Evolutionary conservation across 2,329 filamentous ascomycete genomes (phyloP), one percentile per base, ranked within the genome.

Genomic region (Coniochaeta sp.): DNA sequence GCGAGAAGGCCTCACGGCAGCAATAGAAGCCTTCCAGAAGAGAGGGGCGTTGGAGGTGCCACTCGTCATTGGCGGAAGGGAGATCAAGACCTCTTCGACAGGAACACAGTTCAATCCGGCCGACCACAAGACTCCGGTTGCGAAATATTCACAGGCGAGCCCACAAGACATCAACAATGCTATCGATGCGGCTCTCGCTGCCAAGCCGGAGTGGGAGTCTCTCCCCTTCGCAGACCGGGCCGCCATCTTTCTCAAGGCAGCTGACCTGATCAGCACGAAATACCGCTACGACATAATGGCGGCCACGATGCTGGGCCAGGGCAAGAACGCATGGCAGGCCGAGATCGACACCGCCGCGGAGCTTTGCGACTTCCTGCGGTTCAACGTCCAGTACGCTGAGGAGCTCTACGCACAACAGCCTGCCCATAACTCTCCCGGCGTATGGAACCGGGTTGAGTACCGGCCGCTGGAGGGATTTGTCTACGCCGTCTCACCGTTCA

Each of bases 251-350:
- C 84, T 98, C 70, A 97, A 97, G 82, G 93, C 95, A 3, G 93
- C 93, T 36, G 93, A 98, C 72, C 81, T 99, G 64, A 86, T 99
- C 67, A 81, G 89, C 59, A 89, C 85, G 65, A 98, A 98, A 79
- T 98, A 99, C 77, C 86, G 95, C 71, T 97, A 96, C 76, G 91
- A 97, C 60, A 85, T 99, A 68, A 96, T 98, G 90, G 93, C 95
- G 8, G 86, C 91, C 52, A 97, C 95, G 16, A 96, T 98, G 86
- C 81, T 96, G 34, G 95, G 93, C 63, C 93, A 99, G 77, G 93
- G 95, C 69, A 98, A 98, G 85, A 98, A 97, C 74, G 91, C 91
- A 56, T 98, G 92, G 92, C 93, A 99, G 77, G 93, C 95, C n/a
- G 93, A 99, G 81, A 98, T 98, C 65, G 93, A 98, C 74, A 84